Evolutionary conservation across 1,139 yeast species (phyloP).

Genomic region (Magnusiomyces starmeri): DNA sequence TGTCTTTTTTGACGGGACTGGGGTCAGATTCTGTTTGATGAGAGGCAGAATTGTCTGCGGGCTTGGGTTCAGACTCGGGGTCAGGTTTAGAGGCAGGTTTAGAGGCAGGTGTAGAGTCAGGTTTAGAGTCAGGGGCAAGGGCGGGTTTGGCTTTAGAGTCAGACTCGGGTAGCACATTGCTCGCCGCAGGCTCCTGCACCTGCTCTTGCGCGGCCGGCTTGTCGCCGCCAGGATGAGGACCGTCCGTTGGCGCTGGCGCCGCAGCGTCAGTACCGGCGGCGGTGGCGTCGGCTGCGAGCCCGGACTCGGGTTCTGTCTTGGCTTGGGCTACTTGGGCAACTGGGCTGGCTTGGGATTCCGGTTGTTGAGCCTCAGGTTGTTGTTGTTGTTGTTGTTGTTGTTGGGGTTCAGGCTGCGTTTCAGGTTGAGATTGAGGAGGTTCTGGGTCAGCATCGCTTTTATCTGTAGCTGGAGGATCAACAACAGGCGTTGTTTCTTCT

Average conservation of each 20-base stretch:
- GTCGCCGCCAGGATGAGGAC: neutral
- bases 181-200: neutral
- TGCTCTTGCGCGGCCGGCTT: neutral
- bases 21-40: neutral
- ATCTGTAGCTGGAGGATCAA: conserved; percentile 25
- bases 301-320: neutral
- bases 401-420: conserved; percentile 10
- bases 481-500: conserved; percentile 37
- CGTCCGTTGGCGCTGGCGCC: neutral
- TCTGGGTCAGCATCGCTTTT: conserved; percentile 16
- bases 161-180: neutral
- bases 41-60: neutral
- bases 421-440: conserved; percentile 11
- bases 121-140: neutral
- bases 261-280: neutral
- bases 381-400: conserved; percentile 14
- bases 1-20: conserved; percentile 7
- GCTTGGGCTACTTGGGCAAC: too few species aligned
- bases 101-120: neutral
- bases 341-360: neutral
- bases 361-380: neutral
- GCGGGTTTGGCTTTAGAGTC: neutral
- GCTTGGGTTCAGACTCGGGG: neutral
- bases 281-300: neutral
- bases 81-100: neutral